Evolutionary conservation across 352 stramenopile genomes (phyloP), one percentile per base, ranked within the genome.

Genomic region (Phytophthora meadii): DNA sequence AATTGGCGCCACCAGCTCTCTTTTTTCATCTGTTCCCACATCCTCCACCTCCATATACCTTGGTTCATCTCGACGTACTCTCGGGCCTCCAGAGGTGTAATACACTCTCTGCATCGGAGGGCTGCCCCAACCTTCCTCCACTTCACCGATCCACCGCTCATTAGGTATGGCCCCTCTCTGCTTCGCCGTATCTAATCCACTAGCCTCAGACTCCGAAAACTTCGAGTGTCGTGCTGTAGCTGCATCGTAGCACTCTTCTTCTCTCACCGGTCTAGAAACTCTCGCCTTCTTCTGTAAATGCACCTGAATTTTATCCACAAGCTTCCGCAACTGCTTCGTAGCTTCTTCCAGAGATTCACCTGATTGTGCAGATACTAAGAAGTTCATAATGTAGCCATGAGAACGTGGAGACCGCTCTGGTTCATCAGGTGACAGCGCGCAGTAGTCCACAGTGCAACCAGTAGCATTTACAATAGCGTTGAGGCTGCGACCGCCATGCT

Each of bases 371-470:
- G 77, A 76, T 14, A 90, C 66, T 10, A 92, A 25, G 30, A 91
- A 93, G 37, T 79, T 86, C 74, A 91, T 84, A 19, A 78, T 61
- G 63, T 75, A 88, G 9, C 59, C 53, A 8, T 28, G 50, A 37
- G 36, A 79, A 32, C 51, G 52, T 1, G 67, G 68, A 15, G 57
- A 74, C 15, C 74, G 65, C 48, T 75, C 61, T 1, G 49, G 28
- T n/a, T 90, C 82, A 5, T 76, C 75, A 0, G 84, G 80, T 0
- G 80, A 87, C 42, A 84, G 56, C 4, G 84, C 78, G 10, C 84
- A 92, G 50, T 90, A 90, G 50, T 90, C 80, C 30, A 93, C 81
- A 11, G 77, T 81, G 41, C 78, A 89, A 4, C 63, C 76, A 0
- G 79, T 88, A 3, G 67, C 53, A 10, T 67, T 58, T 45, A 81